Evolutionary conservation across 192 early-diverging fungal genomes (phyloP), one percentile per base, ranked within the genome.

Genomic region (Backusella liffmaniae): DNA sequence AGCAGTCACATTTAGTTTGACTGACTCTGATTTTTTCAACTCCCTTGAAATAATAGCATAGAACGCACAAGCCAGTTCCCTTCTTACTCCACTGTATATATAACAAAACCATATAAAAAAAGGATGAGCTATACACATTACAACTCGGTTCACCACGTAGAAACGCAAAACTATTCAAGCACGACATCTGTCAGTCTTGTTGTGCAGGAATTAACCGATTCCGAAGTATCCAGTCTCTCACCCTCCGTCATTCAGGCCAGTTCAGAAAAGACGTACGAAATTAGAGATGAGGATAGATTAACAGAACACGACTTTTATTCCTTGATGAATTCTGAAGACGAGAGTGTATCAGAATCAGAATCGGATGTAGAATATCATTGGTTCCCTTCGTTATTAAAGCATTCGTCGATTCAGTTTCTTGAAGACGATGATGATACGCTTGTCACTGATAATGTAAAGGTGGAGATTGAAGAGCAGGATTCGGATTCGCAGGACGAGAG

Each of bases 301-400:
- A 66, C 42, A 16, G 62, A 74, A 26, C 26, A 62, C 2, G 65
- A 74, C 29, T 74, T 62, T 21, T 74, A 26, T 5, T 32, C 35
- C 9, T 23, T 66, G 30, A 66, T 66, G 41, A 32, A 36, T 15
- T 74, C 62, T 46, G 59, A 67, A 9, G 23, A 67, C 37, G 72
- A 73, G 21, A 37, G n/a, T 35, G 10, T 13, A 37, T 42, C 41
- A 49, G 41, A 65, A 29, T 32, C 53, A 26, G 30, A 65, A 23
- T 62, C 56, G 5, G 73, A 74, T 9, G 29, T 74, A n/a, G 59
- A 74, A 18, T 65, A 62, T 30, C 39, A 65, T 12, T 74, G 73
- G 73, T 74, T 74, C 41, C 65, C 73, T 35, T 74, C 73, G 18
- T 29, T 74, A 34, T 46, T 74, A 32, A 42, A 44, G 7, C 29